These are phyloP conservation scores for Rhododendron williamsianum DNA, from an alignment of 148 eudicot genomes.

Conservation along the genomic window DNA sequence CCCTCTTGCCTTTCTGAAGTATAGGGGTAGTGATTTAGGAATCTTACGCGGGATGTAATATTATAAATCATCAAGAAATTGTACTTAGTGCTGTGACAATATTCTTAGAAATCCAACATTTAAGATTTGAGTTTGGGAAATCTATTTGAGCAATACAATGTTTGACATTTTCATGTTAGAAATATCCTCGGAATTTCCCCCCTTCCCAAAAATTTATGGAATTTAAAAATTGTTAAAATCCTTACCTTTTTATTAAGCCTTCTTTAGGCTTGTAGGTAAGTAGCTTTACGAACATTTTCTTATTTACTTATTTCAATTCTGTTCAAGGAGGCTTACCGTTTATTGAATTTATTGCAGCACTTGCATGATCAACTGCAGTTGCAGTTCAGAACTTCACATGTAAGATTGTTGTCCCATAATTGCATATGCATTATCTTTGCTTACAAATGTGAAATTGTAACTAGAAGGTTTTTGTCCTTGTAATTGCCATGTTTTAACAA, in stretches of 20 bases:
- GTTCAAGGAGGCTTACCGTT: neutral
- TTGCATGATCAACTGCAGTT: constrained; percentile 73
- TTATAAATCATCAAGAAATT: neutral
- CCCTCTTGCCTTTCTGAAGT: neutral
- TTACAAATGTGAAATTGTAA: neutral
- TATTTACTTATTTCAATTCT: neutral
- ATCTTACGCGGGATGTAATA: neutral
- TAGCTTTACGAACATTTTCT: neutral
- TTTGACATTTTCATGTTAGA: neutral
- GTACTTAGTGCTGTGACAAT: neutral
- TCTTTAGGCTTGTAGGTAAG: neutral
- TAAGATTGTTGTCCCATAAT: constrained; percentile 29
- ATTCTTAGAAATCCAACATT: neutral
- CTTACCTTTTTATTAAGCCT: neutral
- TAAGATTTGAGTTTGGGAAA: neutral
- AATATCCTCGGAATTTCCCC: neutral
- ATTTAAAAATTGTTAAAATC: neutral
- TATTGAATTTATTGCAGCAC: constrained; percentile 43
- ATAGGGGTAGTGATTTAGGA: neutral
- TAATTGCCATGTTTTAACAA: neutral
- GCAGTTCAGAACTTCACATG: constrained; percentile 63
- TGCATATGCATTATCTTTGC: neutral
- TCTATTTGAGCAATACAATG: neutral
- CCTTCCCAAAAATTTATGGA: neutral
- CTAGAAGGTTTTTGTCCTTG: constrained; percentile 6